A percentile compares a stretch with the other conserved stretches of the same genome.
These are phyloP conservation scores for Lagenaria siceraria DNA, from an alignment of 306 rosid species.

Conservation along the genomic window DNA sequence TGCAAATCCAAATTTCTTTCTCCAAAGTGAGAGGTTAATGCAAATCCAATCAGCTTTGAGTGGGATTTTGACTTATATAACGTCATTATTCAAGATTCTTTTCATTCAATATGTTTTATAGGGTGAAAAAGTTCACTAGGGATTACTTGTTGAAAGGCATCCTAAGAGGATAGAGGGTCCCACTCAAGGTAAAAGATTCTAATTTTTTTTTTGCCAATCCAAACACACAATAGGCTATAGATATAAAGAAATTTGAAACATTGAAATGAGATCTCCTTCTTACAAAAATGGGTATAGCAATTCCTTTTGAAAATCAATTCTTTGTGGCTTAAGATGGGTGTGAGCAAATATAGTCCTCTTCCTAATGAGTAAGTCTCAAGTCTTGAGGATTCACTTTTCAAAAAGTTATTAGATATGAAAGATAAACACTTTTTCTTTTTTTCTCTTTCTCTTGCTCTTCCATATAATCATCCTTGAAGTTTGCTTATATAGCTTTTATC, in stretches of 20 bases:
- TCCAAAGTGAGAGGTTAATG: neutral
- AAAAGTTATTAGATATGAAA: neutral
- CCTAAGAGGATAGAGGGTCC: neutral
- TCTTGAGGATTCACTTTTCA: neutral
- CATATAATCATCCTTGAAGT: neutral
- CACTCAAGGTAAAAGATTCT: neutral
- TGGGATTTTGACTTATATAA: neutral
- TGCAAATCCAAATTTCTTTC: neutral
- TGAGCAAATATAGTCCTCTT: neutral
- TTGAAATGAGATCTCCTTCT: neutral
- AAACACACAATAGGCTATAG: neutral
- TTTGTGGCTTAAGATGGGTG: neutral
- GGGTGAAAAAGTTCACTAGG: neutral
- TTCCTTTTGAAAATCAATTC: neutral
- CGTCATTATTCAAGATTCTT: neutral
- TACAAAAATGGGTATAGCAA: neutral
- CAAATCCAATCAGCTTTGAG: neutral
- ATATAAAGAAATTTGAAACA: neutral
- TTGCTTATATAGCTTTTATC: neutral
- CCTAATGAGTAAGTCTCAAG: neutral
- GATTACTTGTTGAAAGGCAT: neutral
- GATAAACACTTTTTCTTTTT: neutral
- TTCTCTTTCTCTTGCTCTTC: neutral
- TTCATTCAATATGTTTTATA: neutral
- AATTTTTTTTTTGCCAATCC: neutral